A percentile compares a stretch with the other conserved stretches of the same genome.
phyloP scores from a whole-genome alignment of 306 rosid species.

The Delonix regia region DNA sequence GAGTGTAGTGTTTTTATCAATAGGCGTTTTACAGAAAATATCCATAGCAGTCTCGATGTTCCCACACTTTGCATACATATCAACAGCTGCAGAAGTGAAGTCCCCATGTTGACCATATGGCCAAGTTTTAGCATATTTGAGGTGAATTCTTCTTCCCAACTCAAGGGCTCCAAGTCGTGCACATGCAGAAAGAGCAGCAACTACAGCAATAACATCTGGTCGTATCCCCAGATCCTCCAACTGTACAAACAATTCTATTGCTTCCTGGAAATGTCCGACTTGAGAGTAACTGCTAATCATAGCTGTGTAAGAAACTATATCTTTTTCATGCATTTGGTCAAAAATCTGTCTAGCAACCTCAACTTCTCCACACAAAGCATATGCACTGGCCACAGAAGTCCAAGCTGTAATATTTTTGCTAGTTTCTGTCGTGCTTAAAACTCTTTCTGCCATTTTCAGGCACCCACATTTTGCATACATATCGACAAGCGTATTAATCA shows the following conservation, averaged over 20 bases:
- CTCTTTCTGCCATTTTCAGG: slow-evolving; percentile 43
- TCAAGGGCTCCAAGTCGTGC: slow-evolving; percentile 49
- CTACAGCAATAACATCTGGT: slow-evolving; percentile 42
- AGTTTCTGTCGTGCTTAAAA: slow-evolving; percentile 22
- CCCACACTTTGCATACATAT: slow-evolving; percentile 55
- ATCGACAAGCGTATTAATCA: slow-evolving; percentile 48
- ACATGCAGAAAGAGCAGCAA: slow-evolving; percentile 50
- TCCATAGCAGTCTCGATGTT: slow-evolving; percentile 48
- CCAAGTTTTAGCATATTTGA: slow-evolving; percentile 43
- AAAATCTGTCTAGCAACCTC: slow-evolving; percentile 48
- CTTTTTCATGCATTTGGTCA: slow-evolving; percentile 41
- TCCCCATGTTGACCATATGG: background rate
- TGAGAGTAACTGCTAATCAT: slow-evolving; percentile 49
- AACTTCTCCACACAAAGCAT: slow-evolving; percentile 43
- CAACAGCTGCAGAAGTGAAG: slow-evolving; percentile 48
- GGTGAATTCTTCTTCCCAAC: slow-evolving; percentile 52
- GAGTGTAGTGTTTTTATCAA: slow-evolving; percentile 35
- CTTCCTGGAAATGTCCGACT: slow-evolving; percentile 43
- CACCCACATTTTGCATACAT: slow-evolving; percentile 54
- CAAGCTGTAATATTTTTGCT: slow-evolving; percentile 39
- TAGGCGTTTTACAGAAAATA: slow-evolving; percentile 41
- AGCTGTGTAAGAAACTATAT: slow-evolving; percentile 50
- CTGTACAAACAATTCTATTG: slow-evolving; percentile 48
- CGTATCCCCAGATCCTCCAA: slow-evolving; percentile 42
- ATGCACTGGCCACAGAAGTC: slow-evolving; percentile 51